Evolutionary conservation across 768 basidiomycete genomes (phyloP), one percentile per base, ranked within the genome.

Genomic region (Serendipita indica): DNA sequence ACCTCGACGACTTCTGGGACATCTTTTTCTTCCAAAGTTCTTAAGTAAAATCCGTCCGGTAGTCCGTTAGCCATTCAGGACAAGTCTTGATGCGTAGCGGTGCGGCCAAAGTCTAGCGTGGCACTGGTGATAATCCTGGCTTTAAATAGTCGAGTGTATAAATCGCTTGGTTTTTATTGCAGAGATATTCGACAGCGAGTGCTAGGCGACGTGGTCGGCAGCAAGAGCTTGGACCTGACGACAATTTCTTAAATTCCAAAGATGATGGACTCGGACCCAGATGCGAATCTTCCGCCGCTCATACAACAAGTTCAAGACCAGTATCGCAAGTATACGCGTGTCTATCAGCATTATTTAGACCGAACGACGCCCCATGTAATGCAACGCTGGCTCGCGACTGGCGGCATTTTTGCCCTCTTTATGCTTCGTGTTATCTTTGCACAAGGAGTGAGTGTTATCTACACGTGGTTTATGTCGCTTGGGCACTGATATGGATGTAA

Each of bases 321-420:
- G 33, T 63, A 62, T 33, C 57, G 61, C 27, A 61, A 62, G 45
- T 61, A 61, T 22, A 39, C 57, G 10, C 79, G 89, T 28, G 81
- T 83, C 67, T 92, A 93, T 69, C 91, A 94, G 69, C 82, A 85
- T 67, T 70, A 80, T 25, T 78, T 97, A n/a, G 96, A 99, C 76
- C 80, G 88, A 25, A 83, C 85, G 74, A 96, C 94, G 2, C 96
- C 96, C 0, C 82, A 90, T 67, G 79, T 84, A 30, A 71, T 89
- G n/a, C 79, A 93, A 65, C 80, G 96, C 60, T 99, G 96, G 96
- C 65, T 89, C 25, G 80, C 76, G 34, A 89, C 89, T 2, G 75
- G 75, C 2, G 86, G 77, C 3, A 66, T 96, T 13, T 71, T 93
- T 59, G 66, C 73, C 22, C 33, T 97, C 33, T 98, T 99, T 69